Evolutionary conservation across 352 stramenopile genomes (phyloP).

Genomic region (Pythium aphanidermatum): DNA sequence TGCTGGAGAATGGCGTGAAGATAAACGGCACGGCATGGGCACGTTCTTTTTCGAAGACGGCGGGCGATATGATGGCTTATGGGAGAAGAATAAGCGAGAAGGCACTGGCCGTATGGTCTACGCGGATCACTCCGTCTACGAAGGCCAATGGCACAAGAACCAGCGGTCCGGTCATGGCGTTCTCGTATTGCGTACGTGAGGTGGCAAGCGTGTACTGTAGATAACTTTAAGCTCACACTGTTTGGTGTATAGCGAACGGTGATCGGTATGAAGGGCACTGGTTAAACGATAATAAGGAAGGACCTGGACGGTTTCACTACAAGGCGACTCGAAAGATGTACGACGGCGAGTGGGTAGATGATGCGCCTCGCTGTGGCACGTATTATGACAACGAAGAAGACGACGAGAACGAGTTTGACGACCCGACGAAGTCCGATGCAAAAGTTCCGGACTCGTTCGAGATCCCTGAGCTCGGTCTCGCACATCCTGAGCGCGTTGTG

Average conservation of each 20-base stretch:
- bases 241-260: constrained; percentile 49
- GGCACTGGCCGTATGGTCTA: constrained; percentile 77
- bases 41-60: constrained; percentile 83
- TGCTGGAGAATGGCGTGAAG: constrained; percentile 66
- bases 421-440: constrained; percentile 1
- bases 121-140: constrained; percentile 84
- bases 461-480: constrained; percentile 74
- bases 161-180: constrained; percentile 68
- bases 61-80: constrained; percentile 75
- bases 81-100: constrained; percentile 67
- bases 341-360: constrained; percentile 86
- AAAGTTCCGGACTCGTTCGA: constrained; percentile 40
- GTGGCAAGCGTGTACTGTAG: not conserved
- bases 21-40: constrained; percentile 71
- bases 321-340: constrained; percentile 80
- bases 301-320: constrained; percentile 78
- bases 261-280: constrained; percentile 86
- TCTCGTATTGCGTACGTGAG: constrained; percentile 45
- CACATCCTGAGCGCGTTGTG: constrained; percentile 61
- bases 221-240: not conserved
- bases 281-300: constrained; percentile 87
- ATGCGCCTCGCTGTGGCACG: constrained; percentile 64
- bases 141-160: constrained; percentile 74
- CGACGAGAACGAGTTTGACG: constrained; percentile 18
- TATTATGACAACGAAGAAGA: constrained; percentile 45